Base-by-base conservation (phyloP, 2,329 filamentous ascomycete species). In the Raffaelea arxii region DNA sequence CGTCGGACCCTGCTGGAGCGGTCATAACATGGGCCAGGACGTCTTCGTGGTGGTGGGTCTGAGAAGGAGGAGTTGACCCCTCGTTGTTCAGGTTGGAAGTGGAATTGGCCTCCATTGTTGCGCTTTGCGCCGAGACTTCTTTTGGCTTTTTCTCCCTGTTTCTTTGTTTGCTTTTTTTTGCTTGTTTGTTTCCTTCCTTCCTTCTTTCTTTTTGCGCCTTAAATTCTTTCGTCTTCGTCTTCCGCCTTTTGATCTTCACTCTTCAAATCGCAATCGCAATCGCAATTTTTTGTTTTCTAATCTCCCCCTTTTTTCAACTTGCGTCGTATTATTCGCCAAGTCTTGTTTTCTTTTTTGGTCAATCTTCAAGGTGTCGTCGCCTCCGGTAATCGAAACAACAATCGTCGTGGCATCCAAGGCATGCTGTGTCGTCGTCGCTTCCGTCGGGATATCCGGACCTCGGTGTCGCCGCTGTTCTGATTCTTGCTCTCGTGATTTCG, bases 381-480 rank as follows among this genome's bases (percentile, higher is more conserved):
- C n/a, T n/a, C n/a, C 39, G 23, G 11, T 14, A 19, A 32, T 6
- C 19, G 24, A 21, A 24, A 11, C 7, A n/a, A 25, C 3, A 19
- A 12, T 22, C 30, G 10, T 10, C 6, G 19, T 9, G 25, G 21
- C 41, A 25, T 43, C 21, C 41, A 43, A 32, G 43, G 32, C 43
- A 44, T 44, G 43, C 43, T 44, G 35, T 27, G 16, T 25, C 18
- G 27, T n/a, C n/a, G n/a, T n/a, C n/a, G 32, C 19, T 30, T 30
- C 16, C 7, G 6, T 36, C 32, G 6, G 16, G 16, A 18, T 9
- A 36, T 10, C 27, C 27, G 9, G 9, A 9, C 16, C 27, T 30
- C 27, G 27, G 27, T 30, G 16, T 30, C 27, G 27, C 16, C 27
- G 27, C 9, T 16, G 27, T 30, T 10, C 7, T 12, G 16, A 7